Evolutionary conservation across 192 early-diverging fungal genomes (phyloP), one percentile per base, ranked within the genome.

Genomic region (Podila epigama): DNA sequence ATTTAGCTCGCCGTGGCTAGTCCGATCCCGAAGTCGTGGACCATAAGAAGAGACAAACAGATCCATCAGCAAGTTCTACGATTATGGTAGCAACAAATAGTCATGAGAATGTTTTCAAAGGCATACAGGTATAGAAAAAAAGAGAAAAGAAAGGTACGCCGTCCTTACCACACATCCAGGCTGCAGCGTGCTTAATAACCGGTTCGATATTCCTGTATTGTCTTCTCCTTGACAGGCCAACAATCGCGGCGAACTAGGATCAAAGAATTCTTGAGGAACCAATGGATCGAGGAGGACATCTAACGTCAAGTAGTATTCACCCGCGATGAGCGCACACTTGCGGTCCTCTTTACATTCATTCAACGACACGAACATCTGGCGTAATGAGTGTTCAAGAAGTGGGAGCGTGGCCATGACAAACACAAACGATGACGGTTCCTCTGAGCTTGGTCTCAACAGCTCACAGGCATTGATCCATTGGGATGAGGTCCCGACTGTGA

Each of bases 1-100:
- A n/a, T 77, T 77, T 2, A 64, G 25, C 18, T 77, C 73, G 3
- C 73, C 73, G n/a, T 77, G 73, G 11, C 73, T 77, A 3, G 73
- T 54, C 40, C 66, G 29, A 27, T 77, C 73, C 22, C 73, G 66
- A 20, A 77, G 56, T 13, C 73, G 66, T 0, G 73, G 66, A 20
- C 73, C 73, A 28, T 35, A 27, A 0, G 4, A 51, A 12, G 36
- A 33, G 5, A 75, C 35, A 51, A 75, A 75, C 13, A 75, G 36
- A 37, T 75, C 72, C 32, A 63, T 57, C 1, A 68, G 12, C 11
- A 68, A 9, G 20, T 75, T 75, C 72, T 75, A 68, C 6, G 16
- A 34, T 9, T n/a, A 22, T 48, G 44, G 44, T 16, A 20, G 20
- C 20, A 18, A 48, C 18, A 48, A 22, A 22, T 22, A 48, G 20